Evolutionary conservation across 768 basidiomycete genomes (phyloP), one percentile per base, ranked within the genome.

Genomic region (Kwoniella dejecticola): DNA sequence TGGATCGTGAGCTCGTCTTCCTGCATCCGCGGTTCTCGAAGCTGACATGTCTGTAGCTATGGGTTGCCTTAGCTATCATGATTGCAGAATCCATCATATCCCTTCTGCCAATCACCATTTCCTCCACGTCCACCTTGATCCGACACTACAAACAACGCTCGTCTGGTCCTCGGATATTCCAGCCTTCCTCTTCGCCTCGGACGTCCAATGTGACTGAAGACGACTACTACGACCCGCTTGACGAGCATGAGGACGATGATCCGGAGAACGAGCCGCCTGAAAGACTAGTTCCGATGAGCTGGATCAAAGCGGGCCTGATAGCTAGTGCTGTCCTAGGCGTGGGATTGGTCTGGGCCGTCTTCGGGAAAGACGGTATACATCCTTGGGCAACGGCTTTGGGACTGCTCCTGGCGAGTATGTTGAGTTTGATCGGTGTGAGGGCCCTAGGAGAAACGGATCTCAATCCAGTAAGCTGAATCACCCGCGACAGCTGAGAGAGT

Each of bases 391-490:
- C 91, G 0, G 74, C 92, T 24, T 80, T 94, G 33, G 91, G 91
- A 12, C 90, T 92, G 68, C 79, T 86, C 2, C 81, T 94, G 63
- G 94, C 93, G 17, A 87, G 88, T 56, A 79, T 94, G 70, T 79
- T 98, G 68, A 90, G 90, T 72, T 81, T 98, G 48, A 85, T 97
- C 50, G 95, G 93, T 8, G 94, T 98, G 13, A 86, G 94, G 45
- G 94, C 95, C 1, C 80, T 98, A 31, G 95, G 95, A 54, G 94
- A 97, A 80, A 98, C 95, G 2, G 95, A 98, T 77, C 80, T 98
- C 36, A 81, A 81, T 62, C 81, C 81, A 0, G 79, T 80, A 41
- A 56, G 76, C 48, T 15, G 12, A 15, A 1, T 27, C n/a, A 15
- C 29, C n/a, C n/a, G 10, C 4, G 4, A 10, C 41, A 12, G n/a